A percentile compares a stretch with the other conserved stretches of the same genome.
These are phyloP conservation scores for Colletotrichum noveboracense DNA, from an alignment of 2,329 filamentous ascomycete species.

Conservation along the genomic window DNA sequence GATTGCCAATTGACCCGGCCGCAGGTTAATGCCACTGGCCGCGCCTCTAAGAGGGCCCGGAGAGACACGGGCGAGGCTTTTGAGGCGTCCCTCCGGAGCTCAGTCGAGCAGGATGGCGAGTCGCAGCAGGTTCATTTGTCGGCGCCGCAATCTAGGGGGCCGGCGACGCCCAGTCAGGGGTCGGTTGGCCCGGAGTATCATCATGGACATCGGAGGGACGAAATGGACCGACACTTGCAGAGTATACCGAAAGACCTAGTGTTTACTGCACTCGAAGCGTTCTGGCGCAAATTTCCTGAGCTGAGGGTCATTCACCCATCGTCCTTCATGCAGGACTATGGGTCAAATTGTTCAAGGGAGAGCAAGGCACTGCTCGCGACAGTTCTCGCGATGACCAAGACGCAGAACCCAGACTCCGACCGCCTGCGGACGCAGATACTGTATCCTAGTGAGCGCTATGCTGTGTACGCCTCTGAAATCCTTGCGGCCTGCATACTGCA, in stretches of 20 bases:
- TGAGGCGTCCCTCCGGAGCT: background rate
- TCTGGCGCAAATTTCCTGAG: constrained; percentile 39
- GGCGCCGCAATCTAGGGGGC: constrained; percentile 7
- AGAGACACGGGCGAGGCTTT: constrained; percentile 21
- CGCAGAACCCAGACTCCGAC: constrained; percentile 35
- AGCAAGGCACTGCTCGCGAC: constrained; percentile 33
- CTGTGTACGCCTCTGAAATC: constrained; percentile 30
- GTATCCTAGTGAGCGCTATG: constrained; percentile 36
- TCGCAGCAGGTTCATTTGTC: background rate
- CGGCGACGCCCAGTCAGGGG: constrained; percentile 3
- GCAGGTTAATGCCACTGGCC: background rate
- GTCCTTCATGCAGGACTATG: constrained; percentile 31
- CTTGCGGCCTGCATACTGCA: constrained; percentile 30
- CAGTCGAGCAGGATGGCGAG: background rate
- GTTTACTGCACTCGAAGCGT: constrained; percentile 36
- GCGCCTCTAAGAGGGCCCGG: constrained; percentile 1
- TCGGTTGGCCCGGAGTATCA: background rate
- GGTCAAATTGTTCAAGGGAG: constrained; percentile 24
- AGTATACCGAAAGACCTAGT: constrained; percentile 29
- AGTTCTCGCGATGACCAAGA: constrained; percentile 32
- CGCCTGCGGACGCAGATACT: constrained; percentile 32
- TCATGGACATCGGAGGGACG: background rate
- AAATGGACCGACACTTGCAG: constrained; percentile 26
- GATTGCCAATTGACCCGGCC: constrained; percentile 32
- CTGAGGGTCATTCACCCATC: constrained; percentile 37